Conservation (phyloP, 2,329 filamentous ascomycete genomes). For the Fusarium buxicola region DNA sequence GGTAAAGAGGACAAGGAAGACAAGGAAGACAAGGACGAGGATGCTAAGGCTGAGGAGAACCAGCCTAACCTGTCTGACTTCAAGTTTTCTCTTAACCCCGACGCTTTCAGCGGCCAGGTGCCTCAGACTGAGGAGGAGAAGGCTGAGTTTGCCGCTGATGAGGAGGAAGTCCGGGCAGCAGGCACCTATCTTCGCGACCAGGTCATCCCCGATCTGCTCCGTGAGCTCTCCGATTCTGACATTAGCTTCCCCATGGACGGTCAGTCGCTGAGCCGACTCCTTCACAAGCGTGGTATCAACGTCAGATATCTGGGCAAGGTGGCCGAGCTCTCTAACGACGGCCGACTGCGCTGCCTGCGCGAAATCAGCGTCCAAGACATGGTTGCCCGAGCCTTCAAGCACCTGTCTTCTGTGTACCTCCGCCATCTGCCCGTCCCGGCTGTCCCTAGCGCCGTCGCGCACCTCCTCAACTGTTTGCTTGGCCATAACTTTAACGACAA, state of each 20-base stretch:
- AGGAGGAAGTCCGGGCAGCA: conserved; percentile 86
- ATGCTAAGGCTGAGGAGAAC: conserved; percentile 53
- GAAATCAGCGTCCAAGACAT: conserved; percentile 89
- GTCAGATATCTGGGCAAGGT: conserved; percentile 93
- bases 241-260: conserved; percentile 99
- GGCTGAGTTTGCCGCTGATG: conserved; percentile 82
- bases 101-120: conserved; percentile 92
- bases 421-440: conserved; percentile 83
- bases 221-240: conserved; percentile 90
- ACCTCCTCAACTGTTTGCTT: conserved; percentile 93
- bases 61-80: conserved; percentile 90
- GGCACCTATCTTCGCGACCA: conserved; percentile 81
- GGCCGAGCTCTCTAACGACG: conserved; percentile 75
- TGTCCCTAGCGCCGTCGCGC: conserved; percentile 81
- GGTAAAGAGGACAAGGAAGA: conserved; percentile 45
- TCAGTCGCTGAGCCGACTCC: conserved; percentile 84
- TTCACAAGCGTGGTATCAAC: conserved; percentile 98
- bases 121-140: conserved; percentile 94
- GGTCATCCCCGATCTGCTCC: conserved; percentile 85
- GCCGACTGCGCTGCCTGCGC: conserved; percentile 80
- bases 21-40: conserved; percentile 48
- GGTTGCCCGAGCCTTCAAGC: conserved; percentile 95
- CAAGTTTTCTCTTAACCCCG: conserved; percentile 89
- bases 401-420: conserved; percentile 83
- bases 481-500: conserved; percentile 81